Evolutionary conservation across 2,329 filamentous ascomycete species (phyloP).

Genomic region (Cercospora zeae-maydis): DNA sequence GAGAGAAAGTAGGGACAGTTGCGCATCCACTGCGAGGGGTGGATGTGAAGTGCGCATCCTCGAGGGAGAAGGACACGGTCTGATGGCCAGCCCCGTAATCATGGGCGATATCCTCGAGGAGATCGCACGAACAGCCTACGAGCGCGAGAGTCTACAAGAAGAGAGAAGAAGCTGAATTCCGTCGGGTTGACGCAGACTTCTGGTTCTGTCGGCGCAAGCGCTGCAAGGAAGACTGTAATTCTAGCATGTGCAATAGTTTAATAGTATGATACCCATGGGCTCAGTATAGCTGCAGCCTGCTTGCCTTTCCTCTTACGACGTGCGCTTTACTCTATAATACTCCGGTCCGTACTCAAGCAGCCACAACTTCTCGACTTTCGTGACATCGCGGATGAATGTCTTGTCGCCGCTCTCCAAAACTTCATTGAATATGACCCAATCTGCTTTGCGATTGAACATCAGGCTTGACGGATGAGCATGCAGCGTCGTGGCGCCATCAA

Average conservation of each 20-base stretch:
- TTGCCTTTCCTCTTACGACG: background rate
- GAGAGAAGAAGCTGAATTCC: background rate
- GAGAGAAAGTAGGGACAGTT: slow-evolving; percentile 15
- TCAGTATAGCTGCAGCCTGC: background rate
- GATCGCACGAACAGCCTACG: slow-evolving; percentile 60
- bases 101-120: slow-evolving; percentile 96
- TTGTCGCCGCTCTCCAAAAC: slow-evolving; percentile 85
- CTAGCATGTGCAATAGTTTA: too few relatives aligned
- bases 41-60: slow-evolving; percentile 87
- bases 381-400: slow-evolving; percentile 85
- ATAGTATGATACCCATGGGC: slow-evolving; percentile 2
- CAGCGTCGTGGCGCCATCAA: slow-evolving; percentile 73
- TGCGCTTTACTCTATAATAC: slow-evolving; percentile 63
- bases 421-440: slow-evolving; percentile 96
- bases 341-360: slow-evolving; percentile 81
- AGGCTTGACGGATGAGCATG: slow-evolving; percentile 88
- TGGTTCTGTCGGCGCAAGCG: background rate
- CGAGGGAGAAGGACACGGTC: slow-evolving; percentile 85
- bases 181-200: background rate
- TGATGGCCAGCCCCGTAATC: slow-evolving; percentile 90
- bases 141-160: background rate
- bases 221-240: too few relatives aligned
- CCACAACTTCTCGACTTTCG: slow-evolving; percentile 93
- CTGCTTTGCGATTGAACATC: slow-evolving; percentile 94
- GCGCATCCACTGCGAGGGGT: slow-evolving; percentile 35